Evolutionary conservation across 805 yeast species (phyloP).

Genomic region (Wickerhamia fluorescens): DNA sequence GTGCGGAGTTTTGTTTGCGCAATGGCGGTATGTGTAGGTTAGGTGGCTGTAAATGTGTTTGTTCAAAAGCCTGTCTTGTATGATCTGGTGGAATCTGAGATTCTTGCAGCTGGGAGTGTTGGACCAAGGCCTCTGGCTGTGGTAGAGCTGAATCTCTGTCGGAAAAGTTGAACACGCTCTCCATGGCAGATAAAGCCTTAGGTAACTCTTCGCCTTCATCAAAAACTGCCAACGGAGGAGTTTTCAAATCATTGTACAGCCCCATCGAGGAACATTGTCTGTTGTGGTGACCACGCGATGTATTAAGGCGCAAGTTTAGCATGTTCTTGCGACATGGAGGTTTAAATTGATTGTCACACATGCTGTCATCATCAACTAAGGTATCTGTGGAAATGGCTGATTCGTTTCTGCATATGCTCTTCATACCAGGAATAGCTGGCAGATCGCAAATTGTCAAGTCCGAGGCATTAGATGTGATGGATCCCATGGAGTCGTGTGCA

Average conservation of each 20-base stretch:
- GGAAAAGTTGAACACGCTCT: slow-evolving; percentile 14
- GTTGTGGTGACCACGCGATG: too few species aligned
- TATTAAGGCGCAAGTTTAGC: too few species aligned
- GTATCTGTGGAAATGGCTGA: slow-evolving; percentile 24
- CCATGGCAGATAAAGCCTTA: slow-evolving; percentile 15
- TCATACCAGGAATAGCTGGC: slow-evolving; percentile 3
- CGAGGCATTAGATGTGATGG: slow-evolving; percentile 23
- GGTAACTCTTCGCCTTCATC: slow-evolving; percentile 3
- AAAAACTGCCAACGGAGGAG: slow-evolving; percentile 1
- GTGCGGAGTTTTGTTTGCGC: neutral
- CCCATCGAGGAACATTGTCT: too few species aligned
- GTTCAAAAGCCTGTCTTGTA: too few species aligned
- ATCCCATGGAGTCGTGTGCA: slow-evolving; percentile 21
- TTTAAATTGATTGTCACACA: neutral
- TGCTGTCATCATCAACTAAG: slow-evolving; percentile 25
- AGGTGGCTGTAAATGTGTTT: too few species aligned
- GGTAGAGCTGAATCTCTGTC: too few species aligned
- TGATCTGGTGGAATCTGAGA: slow-evolving; percentile 3
- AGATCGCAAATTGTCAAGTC: slow-evolving; percentile 13
- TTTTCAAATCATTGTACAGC: slow-evolving; percentile 3
- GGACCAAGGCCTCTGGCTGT: too few species aligned
- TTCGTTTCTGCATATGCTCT: slow-evolving; percentile 9
- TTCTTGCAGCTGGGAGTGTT: too few species aligned
- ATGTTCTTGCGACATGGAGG: too few species aligned
- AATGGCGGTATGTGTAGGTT: neutral